Percentiles rank a stretch among this genome's conserved stretches.
Evolutionary conservation across 495 filamentous ascomycete genomes (phyloP).

Genomic region (Aspergillus bertholletiae): DNA sequence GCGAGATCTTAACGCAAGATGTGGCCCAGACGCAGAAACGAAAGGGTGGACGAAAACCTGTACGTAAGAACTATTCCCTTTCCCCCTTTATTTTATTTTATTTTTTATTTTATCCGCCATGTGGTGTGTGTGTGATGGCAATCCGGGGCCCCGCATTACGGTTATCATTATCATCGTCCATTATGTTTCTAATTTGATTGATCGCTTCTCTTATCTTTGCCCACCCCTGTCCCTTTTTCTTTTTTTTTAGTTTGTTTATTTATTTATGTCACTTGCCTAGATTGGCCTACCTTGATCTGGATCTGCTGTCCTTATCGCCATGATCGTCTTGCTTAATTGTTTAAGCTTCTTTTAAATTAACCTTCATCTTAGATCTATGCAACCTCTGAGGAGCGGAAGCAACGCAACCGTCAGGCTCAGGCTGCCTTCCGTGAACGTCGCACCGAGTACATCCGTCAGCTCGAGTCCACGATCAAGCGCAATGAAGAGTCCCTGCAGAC

Average conservation of each 20-base stretch:
- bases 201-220: conserved; percentile 10
- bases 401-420: conserved; percentile 95
- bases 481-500: conserved; percentile 91
- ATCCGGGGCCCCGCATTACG: conserved; percentile 34
- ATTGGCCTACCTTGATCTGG: neutral
- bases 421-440: conserved; percentile 94
- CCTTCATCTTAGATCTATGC: conserved; percentile 74
- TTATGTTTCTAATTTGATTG: conserved; percentile 16
- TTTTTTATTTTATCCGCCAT: neutral
- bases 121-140: neutral
- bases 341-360: conserved; percentile 11
- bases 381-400: conserved; percentile 96
- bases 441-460: conserved; percentile 98
- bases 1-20: conserved; percentile 54
- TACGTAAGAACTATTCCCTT: conserved; percentile 49
- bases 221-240: neutral
- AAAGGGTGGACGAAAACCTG: conserved; percentile 95
- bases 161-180: conserved; percentile 19
- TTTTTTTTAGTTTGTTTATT: conserved; percentile 1
- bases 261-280: neutral
- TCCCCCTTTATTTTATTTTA: conserved; percentile 10
- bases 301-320: neutral
- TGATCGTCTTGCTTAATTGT: neutral
- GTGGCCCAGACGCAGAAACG: conserved; percentile 71
- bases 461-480: conserved; percentile 95